Evolutionary conservation across 192 early-diverging fungal genomes (phyloP), one percentile per base, ranked within the genome.

Genomic region (Glomus cerebriforme): DNA sequence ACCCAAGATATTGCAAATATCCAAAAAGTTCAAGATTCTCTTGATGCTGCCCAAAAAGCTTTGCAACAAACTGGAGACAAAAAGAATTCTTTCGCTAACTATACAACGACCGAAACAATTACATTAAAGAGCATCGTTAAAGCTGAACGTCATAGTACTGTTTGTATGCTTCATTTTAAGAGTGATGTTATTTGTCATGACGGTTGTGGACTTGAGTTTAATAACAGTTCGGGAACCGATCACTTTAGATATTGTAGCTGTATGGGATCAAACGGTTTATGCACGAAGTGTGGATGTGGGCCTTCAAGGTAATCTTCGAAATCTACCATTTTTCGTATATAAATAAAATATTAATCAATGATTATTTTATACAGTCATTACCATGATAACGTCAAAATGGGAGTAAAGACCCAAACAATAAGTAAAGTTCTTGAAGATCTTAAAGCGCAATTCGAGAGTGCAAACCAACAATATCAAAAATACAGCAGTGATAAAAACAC

Each of bases 281-380:
- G 72, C 3, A 73, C 0, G 0, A 7, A 39, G 32, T 73, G 72
- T 73, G 47, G 47, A 58, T 73, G 72, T 73, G 72, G 72, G 0
- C 72, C 72, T 58, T 34, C 0, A 26, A 73, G 47, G 72, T 73
- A 73, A 73, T 35, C 19, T 73, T 58, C 22, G 58, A 29, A 29
- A 2, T 73, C 72, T 35, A 73, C 17, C 43, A n/a, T 37, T 69
- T 22, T n/a, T n/a, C n/a, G n/a, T n/a, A n/a, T 2, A 19, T 31
- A 12, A 68, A 22, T 37, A n/a, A 39, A 24, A 34, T 73, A 15
- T 35, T 73, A 15, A 15, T 0, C 15, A 22, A 29, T 58, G 19
- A 73, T 72, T 4, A 32, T n/a, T 58, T 73, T 73, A 73, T 73
- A 54, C 27, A 73, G 71, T 24, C 71, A 73, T 27, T 29, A 12